Percentiles rank a stretch among this genome's conserved stretches.
Evolutionary conservation across 2,329 filamentous ascomycete species (phyloP).

Genomic region (Penicillium italicum): DNA sequence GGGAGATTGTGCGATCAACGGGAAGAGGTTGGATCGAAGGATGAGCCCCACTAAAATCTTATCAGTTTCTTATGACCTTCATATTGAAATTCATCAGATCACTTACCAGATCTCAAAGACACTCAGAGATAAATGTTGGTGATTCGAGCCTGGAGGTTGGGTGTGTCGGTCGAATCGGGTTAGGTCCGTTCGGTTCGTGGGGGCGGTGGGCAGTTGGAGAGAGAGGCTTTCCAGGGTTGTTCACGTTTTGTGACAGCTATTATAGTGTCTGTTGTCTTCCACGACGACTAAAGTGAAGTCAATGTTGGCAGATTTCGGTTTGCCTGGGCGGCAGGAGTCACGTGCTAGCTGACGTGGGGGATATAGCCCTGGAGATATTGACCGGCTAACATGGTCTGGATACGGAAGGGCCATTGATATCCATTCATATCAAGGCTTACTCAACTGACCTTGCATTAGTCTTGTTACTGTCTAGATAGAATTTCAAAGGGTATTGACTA

Average conservation of each 20-base stretch:
- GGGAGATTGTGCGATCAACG: conserved; percentile 35
- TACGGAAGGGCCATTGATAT: neutral
- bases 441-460: neutral
- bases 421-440: neutral
- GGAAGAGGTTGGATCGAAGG: conserved; percentile 11
- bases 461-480: neutral
- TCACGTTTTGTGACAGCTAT: neutral
- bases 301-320: neutral
- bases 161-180: conserved; percentile 9
- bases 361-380: neutral
- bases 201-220: conserved; percentile 19
- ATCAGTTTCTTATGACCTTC: conserved; percentile 13
- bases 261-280: neutral
- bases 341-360: neutral
- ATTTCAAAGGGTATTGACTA: neutral
- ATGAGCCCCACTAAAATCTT: conserved; percentile 23
- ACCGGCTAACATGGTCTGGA: neutral
- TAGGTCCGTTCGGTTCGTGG: conserved; percentile 26
- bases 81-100: neutral
- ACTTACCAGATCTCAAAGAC: conserved; percentile 3
- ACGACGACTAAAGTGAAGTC: conserved; percentile 1
- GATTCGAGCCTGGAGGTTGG: neutral
- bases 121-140: neutral
- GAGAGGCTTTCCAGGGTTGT: neutral
- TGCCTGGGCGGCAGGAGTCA: neutral